Base-by-base conservation (phyloP, 352 stramenopile species). In the Pythium plurisporium region DNA sequence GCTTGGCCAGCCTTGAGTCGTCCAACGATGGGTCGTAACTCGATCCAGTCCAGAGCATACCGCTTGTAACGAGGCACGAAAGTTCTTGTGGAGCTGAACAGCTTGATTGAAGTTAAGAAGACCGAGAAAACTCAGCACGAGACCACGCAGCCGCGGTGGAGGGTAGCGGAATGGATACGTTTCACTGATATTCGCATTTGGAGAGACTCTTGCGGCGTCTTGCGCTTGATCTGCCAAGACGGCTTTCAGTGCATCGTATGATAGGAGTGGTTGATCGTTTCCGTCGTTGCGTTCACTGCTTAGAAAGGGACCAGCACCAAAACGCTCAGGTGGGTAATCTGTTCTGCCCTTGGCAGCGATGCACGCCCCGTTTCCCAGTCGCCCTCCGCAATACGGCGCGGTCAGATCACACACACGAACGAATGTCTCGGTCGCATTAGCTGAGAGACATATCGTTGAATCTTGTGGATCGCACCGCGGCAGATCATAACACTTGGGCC, bases 71-170 rank as follows among this genome's bases (percentile, higher is more conserved):
- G 79, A 70, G 38, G 66, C 59, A 17, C 40, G 67, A 5, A 76
- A 72, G 43, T 70, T 70, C 9, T 37, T 31, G 7, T 73, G 76
- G 45, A 87, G 50, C 33, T 69, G 56, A 17, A 69, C 49, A 2
- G 67, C 71, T 48, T 89, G 74, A 0, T 73, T 52, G 11, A 89
- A 50, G 33, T 87, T 87, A n/a, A 86, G 63, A 0, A 89, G 37
- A 0, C 79, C 79, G 0, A 89, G 63, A 29, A 89, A 87, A 47
- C 76, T 86, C 10, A 87, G 55, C 12, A 86, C 70, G 37, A 87
- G 87, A 3, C 73, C 66, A 7, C 74, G 65, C 11, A 89, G 59
- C 50, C 82, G 64, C n/a, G 73, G 22, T 25, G 67, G 63, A 5
- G 79, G 76, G 8, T 62, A 38, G 5, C 47, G 23, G 37, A 84